Base-by-base conservation (phyloP, 2,329 filamentous ascomycete species). In the Phaeosphaeria sp. region DNA sequence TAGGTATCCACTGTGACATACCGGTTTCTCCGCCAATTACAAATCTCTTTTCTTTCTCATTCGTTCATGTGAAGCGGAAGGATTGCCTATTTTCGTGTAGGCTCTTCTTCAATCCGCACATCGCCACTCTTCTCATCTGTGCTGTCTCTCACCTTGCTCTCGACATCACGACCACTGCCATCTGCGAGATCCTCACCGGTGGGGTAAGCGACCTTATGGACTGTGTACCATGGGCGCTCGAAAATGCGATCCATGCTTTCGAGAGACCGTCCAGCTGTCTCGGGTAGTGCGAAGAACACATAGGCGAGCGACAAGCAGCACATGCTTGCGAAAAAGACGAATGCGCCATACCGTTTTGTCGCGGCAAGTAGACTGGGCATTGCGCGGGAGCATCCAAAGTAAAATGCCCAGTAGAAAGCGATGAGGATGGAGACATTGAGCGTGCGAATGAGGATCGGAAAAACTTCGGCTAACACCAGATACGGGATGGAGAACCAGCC, bases 401-500 rank as follows among this genome's bases (percentile, higher is more conserved):
- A 76, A 22, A 72, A 72, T 0, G 67, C 71, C 73, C 73, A 82
- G 22, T 82, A 79, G 25, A 81, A 76, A 17, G 76, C 78, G 79
- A 81, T 82, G 3, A 79, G 65, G 6, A 82, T 68, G 0, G 79
- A 78, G 0, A 78, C 74, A 11, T 76, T 77, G 21, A 80, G 65
- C 1, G 77, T 77, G 2, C 80, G 76, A 15, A 82, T 78, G 1
- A 75, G 69, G 0, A 81, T 68, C 0, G 79, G 80, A 30, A 81
- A 81, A 0, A 81, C 75, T 62, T 83, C 80, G 1, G 80, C 77
- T 2, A 76, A 79, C n/a, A 82, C 73, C 2, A 81, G 66, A 51
- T 82, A 82, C 4, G 80, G 79, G 15, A 81, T 78, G 0, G 73
- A 75, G 58, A 81, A 81, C 79, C 78, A 82, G 0, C 81, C 80